Evolutionary conservation across 805 yeast genomes (phyloP).

Genomic region (Kodamaea hsintzibuensis): DNA sequence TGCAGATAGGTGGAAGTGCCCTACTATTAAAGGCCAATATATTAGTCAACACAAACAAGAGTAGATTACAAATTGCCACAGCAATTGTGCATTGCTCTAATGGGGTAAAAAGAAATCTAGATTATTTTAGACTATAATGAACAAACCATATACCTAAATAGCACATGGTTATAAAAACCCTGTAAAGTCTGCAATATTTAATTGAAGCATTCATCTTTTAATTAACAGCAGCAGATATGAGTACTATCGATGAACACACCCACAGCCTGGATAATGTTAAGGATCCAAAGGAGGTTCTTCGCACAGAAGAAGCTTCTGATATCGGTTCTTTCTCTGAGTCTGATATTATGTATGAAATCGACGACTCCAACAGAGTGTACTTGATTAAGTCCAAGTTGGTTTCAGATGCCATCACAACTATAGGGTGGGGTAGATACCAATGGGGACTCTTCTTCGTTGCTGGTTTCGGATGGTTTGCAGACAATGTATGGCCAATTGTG

Average conservation of each 20-base stretch:
- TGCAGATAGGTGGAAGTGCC: neutral
- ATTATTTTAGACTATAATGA: neutral
- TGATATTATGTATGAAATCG: constrained; percentile 10
- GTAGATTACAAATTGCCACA: neutral
- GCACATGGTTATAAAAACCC: neutral
- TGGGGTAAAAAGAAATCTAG: neutral
- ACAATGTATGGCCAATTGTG: constrained; percentile 43
- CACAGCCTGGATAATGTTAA: neutral
- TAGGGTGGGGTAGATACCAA: constrained; percentile 35
- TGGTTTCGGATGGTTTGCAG: constrained; percentile 37
- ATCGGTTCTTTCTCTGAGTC: constrained; percentile 2
- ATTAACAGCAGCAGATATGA: neutral
- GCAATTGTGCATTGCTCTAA: neutral
- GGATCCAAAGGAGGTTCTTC: constrained; percentile 1
- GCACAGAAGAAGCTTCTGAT: constrained; percentile 8
- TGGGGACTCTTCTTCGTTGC: constrained; percentile 25
- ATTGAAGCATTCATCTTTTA: neutral
- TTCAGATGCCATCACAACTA: constrained; percentile 36
- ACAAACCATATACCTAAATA: neutral
- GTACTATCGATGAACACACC: neutral
- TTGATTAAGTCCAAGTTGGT: constrained; percentile 32
- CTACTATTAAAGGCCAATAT: too few relatives aligned
- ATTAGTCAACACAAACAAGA: neutral
- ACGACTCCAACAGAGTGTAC: constrained; percentile 13
- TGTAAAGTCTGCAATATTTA: neutral